These are phyloP conservation scores for Plasmopara viticola DNA, from an alignment of 352 stramenopile species.

Conservation along the genomic window DNA sequence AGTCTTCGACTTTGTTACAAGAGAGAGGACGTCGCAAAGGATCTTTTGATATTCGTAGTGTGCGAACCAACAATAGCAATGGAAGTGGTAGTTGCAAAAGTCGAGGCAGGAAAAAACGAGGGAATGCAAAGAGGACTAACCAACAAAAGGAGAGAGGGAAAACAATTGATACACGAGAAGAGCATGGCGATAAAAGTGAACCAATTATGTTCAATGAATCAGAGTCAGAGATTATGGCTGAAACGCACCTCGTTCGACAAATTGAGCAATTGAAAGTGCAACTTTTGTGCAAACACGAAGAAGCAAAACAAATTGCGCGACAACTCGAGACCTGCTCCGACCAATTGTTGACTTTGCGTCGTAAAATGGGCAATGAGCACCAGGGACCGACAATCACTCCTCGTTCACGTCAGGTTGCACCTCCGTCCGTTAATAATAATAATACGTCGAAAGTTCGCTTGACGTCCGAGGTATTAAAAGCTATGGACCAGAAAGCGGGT, in stretches of 20 bases:
- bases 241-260: constrained; percentile 52
- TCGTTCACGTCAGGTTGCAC: constrained; percentile 8
- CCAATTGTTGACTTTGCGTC: constrained; percentile 39
- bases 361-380: constrained; percentile 12
- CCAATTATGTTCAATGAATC: constrained; percentile 55
- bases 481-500: constrained; percentile 47
- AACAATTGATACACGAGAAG: constrained; percentile 1
- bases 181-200: constrained; percentile 14
- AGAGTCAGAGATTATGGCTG: constrained; percentile 22
- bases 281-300: constrained; percentile 71
- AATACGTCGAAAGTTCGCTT: constrained; percentile 36
- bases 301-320: constrained; percentile 58
- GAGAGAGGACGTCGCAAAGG: constrained; percentile 9
- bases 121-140: constrained; percentile 1
- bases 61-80: constrained; percentile 27
- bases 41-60: constrained; percentile 22
- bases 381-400: constrained; percentile 7
- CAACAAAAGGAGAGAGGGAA: constrained; percentile 13
- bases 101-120: constrained; percentile 16
- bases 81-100: constrained; percentile 27
- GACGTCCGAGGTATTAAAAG: constrained; percentile 51
- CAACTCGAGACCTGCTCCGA: constrained; percentile 49
- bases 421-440: constrained; percentile 12
- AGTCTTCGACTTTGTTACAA: no score
- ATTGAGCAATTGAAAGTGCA: constrained; percentile 64